These are phyloP conservation scores for Mycosphaerella arachidis DNA, from an alignment of 2,329 filamentous ascomycete species.

Conservation along the genomic window DNA sequence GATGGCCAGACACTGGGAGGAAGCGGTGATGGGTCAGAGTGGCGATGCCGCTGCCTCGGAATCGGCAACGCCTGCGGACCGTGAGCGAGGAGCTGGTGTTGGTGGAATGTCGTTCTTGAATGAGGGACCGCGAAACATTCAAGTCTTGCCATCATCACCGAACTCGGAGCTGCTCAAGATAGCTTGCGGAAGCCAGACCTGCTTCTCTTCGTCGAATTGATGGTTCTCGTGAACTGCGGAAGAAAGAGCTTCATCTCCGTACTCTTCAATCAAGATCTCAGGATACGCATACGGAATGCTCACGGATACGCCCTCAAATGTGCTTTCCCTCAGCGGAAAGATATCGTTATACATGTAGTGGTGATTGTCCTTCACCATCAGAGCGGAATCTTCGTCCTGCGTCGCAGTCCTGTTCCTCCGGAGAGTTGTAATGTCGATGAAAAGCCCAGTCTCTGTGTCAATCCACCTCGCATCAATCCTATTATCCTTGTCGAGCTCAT, in stretches of 20 bases:
- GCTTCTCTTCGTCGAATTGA: conserved; percentile 35
- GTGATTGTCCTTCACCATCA: conserved; percentile 56
- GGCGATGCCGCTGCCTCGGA: not conserved
- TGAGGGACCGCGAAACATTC: not conserved
- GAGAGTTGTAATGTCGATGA: conserved; percentile 59
- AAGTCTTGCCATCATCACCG: not conserved
- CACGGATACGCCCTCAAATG: conserved; percentile 51
- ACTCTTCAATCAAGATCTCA: conserved; percentile 52
- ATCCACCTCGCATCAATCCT: conserved; percentile 60
- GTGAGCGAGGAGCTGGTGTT: not conserved
- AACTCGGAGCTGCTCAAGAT: conserved; percentile 7
- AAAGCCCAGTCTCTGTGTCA: conserved; percentile 55
- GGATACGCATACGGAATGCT: conserved; percentile 56
- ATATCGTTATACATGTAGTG: conserved; percentile 51
- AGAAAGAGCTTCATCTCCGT: conserved; percentile 48
- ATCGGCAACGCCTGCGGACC: not conserved
- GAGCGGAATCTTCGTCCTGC: conserved; percentile 35
- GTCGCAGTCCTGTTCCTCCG: conserved; percentile 42
- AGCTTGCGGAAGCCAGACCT: conserved; percentile 29
- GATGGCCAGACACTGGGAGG: conserved; percentile 8
- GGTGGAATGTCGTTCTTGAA: not conserved
- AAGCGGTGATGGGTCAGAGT: not conserved
- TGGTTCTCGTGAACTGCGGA: conserved; percentile 44
- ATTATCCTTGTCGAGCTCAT: conserved; percentile 47
- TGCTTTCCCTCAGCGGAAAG: conserved; percentile 52